Conservation (phyloP, 495 filamentous ascomycete species). For the Darksidea phi region DNA sequence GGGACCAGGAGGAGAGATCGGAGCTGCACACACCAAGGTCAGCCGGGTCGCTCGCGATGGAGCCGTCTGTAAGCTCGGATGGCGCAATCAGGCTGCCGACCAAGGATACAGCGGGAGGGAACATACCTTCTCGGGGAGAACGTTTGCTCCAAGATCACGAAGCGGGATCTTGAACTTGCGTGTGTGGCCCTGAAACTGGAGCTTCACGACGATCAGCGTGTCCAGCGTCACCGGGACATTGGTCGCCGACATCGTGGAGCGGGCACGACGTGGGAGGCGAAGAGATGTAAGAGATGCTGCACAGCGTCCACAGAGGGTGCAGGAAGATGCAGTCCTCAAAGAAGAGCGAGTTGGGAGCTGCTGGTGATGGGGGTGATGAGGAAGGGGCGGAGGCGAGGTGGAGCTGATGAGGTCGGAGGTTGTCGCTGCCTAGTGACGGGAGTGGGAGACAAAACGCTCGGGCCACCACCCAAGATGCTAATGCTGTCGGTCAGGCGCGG, state of each 20-base stretch:
- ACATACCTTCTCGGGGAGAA: slow-evolving; percentile 84
- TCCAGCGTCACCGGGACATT: slow-evolving; percentile 60
- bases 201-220: slow-evolving; percentile 81
- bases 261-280: slow-evolving; percentile 22
- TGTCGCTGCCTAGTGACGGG: slow-evolving; percentile 16
- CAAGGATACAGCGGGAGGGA: slow-evolving; percentile 42
- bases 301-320: slow-evolving; percentile 7
- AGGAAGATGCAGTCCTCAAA: slow-evolving; percentile 9
- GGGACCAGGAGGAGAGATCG: slow-evolving; percentile 70
- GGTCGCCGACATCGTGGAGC: slow-evolving; percentile 52
- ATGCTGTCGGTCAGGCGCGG: too few species aligned
- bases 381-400: slow-evolving; percentile 20
- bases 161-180: slow-evolving; percentile 88
- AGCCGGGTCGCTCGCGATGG: neutral
- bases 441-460: too few species aligned
- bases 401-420: slow-evolving; percentile 1
- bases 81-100: slow-evolving; percentile 6
- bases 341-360: neutral
- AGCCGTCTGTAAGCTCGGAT: neutral
- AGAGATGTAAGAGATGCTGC: slow-evolving; percentile 2
- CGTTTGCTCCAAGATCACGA: slow-evolving; percentile 72
- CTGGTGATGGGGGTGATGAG: slow-evolving; percentile 8
- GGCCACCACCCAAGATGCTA: too few species aligned
- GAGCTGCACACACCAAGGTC: slow-evolving; percentile 57
- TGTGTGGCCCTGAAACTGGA: slow-evolving; percentile 67